These are phyloP conservation scores for Annona squamosa DNA, from an alignment of 164 flowering plant genomes.

Conservation along the genomic window DNA sequence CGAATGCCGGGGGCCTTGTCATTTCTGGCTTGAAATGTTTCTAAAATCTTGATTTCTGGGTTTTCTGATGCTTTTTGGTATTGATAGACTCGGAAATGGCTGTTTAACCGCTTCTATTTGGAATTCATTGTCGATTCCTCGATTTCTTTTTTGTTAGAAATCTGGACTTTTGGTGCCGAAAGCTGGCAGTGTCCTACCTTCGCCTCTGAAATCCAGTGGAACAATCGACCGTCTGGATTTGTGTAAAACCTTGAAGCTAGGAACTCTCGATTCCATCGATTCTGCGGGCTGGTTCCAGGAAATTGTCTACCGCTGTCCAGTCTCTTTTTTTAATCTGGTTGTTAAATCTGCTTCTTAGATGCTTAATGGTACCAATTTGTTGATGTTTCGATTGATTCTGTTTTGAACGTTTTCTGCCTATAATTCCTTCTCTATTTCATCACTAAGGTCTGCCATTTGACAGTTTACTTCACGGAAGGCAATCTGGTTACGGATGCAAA, in stretches of 20 bases:
- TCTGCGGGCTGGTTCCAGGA: neutral
- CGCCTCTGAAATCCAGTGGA: neutral
- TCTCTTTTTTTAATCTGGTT: neutral
- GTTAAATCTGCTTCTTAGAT: neutral
- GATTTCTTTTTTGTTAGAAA: neutral
- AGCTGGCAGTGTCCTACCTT: neutral
- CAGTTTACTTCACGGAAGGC: neutral
- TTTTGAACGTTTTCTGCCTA: neutral
- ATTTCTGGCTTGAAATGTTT: neutral
- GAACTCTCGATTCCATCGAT: neutral
- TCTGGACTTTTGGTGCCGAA: neutral
- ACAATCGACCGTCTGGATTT: neutral
- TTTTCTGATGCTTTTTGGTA: neutral
- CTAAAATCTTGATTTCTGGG: neutral
- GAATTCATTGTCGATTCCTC: neutral
- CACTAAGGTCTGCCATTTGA: neutral
- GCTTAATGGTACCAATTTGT: neutral
- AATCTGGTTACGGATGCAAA: neutral
- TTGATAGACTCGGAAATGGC: neutral
- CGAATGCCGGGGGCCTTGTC: neutral
- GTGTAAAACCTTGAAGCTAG: neutral
- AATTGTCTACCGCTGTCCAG: neutral
- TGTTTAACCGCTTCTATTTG: conserved; percentile 6
- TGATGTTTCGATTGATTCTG: neutral
- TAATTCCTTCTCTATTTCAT: neutral